A percentile compares a stretch with the other conserved stretches of the same genome.
Evolutionary conservation across 1,284 basidiomycete species (phyloP).

Genomic region (Microbotryum intermedium): DNA sequence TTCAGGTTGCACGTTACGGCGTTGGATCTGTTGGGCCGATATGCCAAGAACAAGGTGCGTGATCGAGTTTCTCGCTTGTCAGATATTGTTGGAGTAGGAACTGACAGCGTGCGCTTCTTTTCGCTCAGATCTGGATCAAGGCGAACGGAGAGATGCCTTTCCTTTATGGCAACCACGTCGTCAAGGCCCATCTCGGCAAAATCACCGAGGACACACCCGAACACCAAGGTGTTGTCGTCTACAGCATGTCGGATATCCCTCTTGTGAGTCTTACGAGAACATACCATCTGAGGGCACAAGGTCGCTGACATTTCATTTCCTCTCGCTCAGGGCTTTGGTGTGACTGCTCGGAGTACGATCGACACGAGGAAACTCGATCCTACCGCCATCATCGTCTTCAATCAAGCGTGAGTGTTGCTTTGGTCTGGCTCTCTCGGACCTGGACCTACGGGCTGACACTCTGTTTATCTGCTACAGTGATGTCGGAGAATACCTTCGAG

Average conservation of each 20-base stretch:
- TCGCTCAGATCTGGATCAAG: conserved; percentile 88
- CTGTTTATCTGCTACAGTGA: conserved; percentile 51
- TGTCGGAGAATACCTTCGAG: conserved; percentile 89
- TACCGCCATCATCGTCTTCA: conserved; percentile 96
- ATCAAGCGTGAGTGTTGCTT: conserved; percentile 74
- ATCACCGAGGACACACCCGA: conserved; percentile 99
- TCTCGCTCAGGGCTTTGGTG: conserved; percentile 76
- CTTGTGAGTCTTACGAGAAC: conserved; percentile 49
- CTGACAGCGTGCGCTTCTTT: background rate
- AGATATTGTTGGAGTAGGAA: background rate
- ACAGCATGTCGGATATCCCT: conserved; percentile 88
- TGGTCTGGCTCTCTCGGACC: background rate
- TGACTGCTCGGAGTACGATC: conserved; percentile 88
- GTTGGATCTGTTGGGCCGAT: conserved; percentile 87
- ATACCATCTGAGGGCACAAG: background rate
- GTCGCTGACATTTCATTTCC: conserved; percentile 11
- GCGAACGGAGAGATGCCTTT: conserved; percentile 99
- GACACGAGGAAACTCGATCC: conserved; percentile 97
- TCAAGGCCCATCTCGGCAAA: conserved; percentile 96
- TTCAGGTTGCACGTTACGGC: conserved; percentile 95
- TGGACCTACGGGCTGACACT: conserved; percentile 21
- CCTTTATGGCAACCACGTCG: conserved; percentile 95
- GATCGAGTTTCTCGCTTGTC: background rate
- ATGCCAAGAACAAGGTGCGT: conserved; percentile 92
- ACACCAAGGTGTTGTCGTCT: conserved; percentile 96